These are phyloP conservation scores for Metschnikowia lunata DNA, from an alignment of 805 yeast genomes.

Conservation along the genomic window DNA sequence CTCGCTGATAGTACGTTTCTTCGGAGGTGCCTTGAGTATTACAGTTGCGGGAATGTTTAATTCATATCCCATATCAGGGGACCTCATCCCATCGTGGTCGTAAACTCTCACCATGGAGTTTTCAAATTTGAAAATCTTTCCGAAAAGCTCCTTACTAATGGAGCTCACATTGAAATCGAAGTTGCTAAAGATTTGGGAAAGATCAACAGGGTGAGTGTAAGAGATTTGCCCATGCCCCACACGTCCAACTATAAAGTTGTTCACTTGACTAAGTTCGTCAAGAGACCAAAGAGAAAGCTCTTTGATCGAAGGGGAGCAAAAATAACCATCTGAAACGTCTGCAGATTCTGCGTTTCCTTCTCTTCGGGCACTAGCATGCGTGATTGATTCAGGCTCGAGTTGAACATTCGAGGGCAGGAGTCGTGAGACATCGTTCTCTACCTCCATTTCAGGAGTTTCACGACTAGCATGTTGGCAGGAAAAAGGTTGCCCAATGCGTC, in stretches of 20 bases:
- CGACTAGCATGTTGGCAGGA: too few relatives aligned
- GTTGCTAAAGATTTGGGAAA: conserved; percentile 46
- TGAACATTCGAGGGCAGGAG: too few relatives aligned
- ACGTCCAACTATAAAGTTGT: conserved; percentile 67
- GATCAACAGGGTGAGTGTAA: conserved; percentile 64
- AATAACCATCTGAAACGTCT: conserved; percentile 42
- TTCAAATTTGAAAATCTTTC: conserved; percentile 36
- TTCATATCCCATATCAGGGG: conserved; percentile 65
- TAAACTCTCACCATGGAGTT: conserved; percentile 57
- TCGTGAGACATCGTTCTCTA: too few relatives aligned
- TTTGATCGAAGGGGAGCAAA: conserved; percentile 65
- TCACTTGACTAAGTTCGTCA: conserved; percentile 49
- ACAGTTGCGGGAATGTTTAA: conserved; percentile 75
- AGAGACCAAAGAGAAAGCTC: conserved; percentile 42
- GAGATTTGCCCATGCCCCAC: conserved; percentile 64
- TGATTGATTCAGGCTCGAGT: too few relatives aligned
- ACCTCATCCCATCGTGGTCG: conserved; percentile 40
- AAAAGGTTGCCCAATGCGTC: conserved; percentile 17
- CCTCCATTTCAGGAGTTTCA: too few relatives aligned
- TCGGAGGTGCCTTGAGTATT: conserved; percentile 59
- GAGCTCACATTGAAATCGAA: conserved; percentile 29
- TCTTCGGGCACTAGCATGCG: too few relatives aligned
- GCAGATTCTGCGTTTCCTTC: too few relatives aligned
- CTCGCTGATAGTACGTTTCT: conserved; percentile 39
- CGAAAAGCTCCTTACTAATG: conserved; percentile 42